These are phyloP conservation scores for Penicillium sp. DNA, from an alignment of 2,329 filamentous ascomycete genomes.

Conservation along the genomic window DNA sequence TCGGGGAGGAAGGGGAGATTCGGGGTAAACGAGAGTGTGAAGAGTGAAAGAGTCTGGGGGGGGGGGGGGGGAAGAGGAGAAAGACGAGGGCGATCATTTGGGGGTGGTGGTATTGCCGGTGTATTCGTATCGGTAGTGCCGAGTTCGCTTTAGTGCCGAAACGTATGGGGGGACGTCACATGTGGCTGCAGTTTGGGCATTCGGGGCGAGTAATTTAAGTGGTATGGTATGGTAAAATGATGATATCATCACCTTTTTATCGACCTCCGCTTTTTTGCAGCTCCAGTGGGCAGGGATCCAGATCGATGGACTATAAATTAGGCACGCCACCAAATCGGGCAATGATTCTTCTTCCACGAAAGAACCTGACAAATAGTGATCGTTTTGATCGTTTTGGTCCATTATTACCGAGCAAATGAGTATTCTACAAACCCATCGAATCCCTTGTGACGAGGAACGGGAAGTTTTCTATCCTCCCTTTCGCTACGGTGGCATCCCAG, in stretches of 20 bases:
- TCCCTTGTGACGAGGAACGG: not conserved
- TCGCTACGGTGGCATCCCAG: not conserved
- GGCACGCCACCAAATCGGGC: not conserved
- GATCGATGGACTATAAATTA: not conserved
- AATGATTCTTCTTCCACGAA: not conserved
- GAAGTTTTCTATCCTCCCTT: not conserved
- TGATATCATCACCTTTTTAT: slow-evolving; percentile 6
- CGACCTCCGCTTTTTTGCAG: not conserved
- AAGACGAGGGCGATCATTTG: not conserved
- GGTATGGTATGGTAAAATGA: not conserved
- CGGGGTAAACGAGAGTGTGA: slow-evolving; percentile 30
- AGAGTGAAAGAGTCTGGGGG: slow-evolving; percentile 11
- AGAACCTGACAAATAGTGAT: not conserved
- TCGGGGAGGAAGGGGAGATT: slow-evolving; percentile 37
- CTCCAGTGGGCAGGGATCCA: not conserved
- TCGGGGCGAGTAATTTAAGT: not conserved
- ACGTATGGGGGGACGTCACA: not conserved
- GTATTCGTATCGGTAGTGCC: slow-evolving; percentile 7
- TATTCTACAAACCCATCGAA: not conserved
- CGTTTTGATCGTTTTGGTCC: no score
- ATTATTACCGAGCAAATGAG: not conserved
- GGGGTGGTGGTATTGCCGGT: slow-evolving; percentile 21
- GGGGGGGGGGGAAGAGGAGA: not conserved
- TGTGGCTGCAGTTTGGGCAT: not conserved
- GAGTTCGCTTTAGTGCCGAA: not conserved